Base-by-base conservation (phyloP, 176 grass and related monocot genomes). In the Tillandsia leiboldiana region DNA sequence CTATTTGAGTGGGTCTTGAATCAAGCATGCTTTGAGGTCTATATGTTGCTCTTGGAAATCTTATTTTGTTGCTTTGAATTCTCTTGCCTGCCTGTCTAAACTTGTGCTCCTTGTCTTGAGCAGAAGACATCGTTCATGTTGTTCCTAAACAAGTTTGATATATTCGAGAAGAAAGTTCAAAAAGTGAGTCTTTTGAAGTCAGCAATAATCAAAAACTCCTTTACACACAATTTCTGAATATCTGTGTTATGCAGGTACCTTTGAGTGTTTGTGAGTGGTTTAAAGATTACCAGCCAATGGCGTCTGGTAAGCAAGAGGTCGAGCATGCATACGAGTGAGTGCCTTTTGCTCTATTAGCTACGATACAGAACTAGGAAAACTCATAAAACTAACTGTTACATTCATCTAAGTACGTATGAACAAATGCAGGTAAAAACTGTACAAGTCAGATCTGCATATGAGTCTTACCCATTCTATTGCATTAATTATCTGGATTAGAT, bases 71-170 rank as follows among this genome's bases (percentile, higher is more conserved):
- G 51, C 48, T 70, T 33, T 63, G 18, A 9, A 6, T 61, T 61
- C 17, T 61, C 9, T 61, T 61, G 15, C 13, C 22, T 61, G 56
- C 10, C 1, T 61, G 22, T 23, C 22, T 22, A 61, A 61, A 61
- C 22, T 23, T n/a, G 56, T 61, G 0, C 56, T 5, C 7, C 56
- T 61, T 61, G 15, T 61, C 56, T 80, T 83, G 69, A 48, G 50
- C 86, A 97, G 93, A 97, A 97, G 84, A 92, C 89, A 73, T 92
- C 93, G 33, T 97, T 97, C 74, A 90, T 97, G 84, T 42, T 97
- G 68, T 97, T 97, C 62, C 89, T 97, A 51, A 97, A 97, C 54
- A 97, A 97, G 74, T 97, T 97, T 15, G 93, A 97, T 76, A 92
- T 97, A 78, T 97, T 97, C 65, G 93, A 97, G 77, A 85, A 78